Conservation (phyloP, 176 grass and related monocot genomes). For the Stipa capillata region DNA sequence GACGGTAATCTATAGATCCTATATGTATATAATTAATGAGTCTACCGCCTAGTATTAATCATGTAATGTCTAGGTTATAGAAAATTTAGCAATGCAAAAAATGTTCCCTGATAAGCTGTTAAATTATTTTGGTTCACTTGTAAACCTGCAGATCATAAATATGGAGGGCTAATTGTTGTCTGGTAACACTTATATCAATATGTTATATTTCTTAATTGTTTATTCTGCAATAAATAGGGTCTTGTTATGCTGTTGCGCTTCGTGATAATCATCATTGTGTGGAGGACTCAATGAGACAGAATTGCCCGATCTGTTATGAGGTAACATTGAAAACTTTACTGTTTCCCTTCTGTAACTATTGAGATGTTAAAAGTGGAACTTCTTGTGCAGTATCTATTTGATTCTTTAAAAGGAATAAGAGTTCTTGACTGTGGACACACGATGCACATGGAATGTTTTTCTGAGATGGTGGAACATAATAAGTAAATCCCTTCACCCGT, state of each 20-base stretch:
- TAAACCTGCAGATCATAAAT: background rate
- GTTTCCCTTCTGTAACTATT: slow-evolving; percentile 14
- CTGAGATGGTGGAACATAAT: slow-evolving; percentile 63
- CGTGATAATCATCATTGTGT: slow-evolving; percentile 77
- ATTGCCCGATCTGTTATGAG: slow-evolving; percentile 97
- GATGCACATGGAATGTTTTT: slow-evolving; percentile 77
- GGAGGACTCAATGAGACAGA: slow-evolving; percentile 94
- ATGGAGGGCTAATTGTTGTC: background rate
- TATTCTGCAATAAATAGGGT: slow-evolving; percentile 47
- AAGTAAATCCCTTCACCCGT: slow-evolving; percentile 40
- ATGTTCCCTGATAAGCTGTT: background rate
- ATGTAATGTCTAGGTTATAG: background rate
- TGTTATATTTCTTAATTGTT: background rate
- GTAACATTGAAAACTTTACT: slow-evolving; percentile 25
- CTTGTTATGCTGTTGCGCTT: slow-evolving; percentile 62
- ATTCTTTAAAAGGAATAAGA: slow-evolving; percentile 79
- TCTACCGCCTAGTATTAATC: background rate
- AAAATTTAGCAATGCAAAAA: background rate
- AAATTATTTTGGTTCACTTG: background rate
- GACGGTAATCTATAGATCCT: background rate
- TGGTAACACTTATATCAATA: background rate
- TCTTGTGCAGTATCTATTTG: slow-evolving; percentile 87
- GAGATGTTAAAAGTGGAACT: slow-evolving; percentile 15
- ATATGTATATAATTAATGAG: background rate
- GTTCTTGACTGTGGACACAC: slow-evolving; percentile 93